A percentile compares a stretch with the other conserved stretches of the same genome.
Conservation (phyloP, 345 rosid species). For the Carallia brachiata region DNA sequence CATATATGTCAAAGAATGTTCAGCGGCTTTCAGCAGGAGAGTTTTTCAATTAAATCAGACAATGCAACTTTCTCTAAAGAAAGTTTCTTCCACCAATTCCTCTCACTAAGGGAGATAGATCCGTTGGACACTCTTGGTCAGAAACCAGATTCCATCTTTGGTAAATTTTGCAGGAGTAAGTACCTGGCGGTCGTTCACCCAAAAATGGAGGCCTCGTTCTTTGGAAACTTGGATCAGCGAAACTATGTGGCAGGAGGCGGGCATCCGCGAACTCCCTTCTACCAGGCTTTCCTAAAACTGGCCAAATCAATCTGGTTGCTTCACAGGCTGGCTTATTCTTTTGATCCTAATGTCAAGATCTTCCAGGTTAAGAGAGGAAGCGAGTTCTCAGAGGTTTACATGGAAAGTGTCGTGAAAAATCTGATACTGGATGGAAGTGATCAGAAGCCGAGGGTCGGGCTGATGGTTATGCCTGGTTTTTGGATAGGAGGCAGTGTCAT, state of each 20-base stretch:
- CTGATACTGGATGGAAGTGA: constrained; percentile 51
- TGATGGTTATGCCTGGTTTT: constrained; percentile 89
- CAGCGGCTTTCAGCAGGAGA: constrained; percentile 69
- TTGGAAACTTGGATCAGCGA: constrained; percentile 74
- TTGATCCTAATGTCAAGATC: constrained; percentile 60
- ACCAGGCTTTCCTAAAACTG: constrained; percentile 69
- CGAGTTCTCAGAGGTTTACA: constrained; percentile 71
- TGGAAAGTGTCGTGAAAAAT: constrained; percentile 75
- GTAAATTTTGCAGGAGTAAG: constrained; percentile 71
- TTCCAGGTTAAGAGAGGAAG: constrained; percentile 68
- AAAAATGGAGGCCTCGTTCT: constrained; percentile 89
- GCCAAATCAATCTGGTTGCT: constrained; percentile 79
- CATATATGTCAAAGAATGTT: constrained; percentile 82
- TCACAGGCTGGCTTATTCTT: constrained; percentile 72
- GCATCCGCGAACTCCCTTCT: constrained; percentile 75
- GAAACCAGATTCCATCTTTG: constrained; percentile 69
- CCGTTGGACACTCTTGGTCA: constrained; percentile 66
- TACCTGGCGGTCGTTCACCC: constrained; percentile 66
- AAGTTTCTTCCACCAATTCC: constrained; percentile 68
- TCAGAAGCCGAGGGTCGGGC: constrained; percentile 56
- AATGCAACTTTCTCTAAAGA: constrained; percentile 39
- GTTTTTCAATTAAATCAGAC: constrained; percentile 48
- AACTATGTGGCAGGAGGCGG: constrained; percentile 70
- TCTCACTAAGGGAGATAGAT: constrained; percentile 64
- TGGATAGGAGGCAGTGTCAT: constrained; percentile 67